Evolutionary conservation across 495 filamentous ascomycete species (phyloP), one percentile per base, ranked within the genome.

Genomic region (Penicillium paradoxum): DNA sequence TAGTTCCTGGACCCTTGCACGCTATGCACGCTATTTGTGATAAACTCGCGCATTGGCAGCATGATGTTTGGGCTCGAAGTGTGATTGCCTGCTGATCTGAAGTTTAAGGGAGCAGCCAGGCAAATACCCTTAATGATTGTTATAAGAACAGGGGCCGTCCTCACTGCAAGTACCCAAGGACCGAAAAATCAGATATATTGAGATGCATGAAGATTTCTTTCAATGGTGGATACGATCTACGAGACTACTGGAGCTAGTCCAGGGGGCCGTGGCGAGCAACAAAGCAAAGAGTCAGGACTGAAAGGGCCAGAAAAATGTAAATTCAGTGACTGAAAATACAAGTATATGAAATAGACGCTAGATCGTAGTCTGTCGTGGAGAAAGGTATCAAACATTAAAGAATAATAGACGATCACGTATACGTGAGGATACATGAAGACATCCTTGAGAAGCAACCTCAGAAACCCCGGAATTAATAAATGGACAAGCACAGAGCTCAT

Each of bases 371-470:
- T 58, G 61, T 64, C 61, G 58, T 64, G 52, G 51, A 61, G 55
- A 64, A 63, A 61, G 58, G 58, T 61, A 60, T 60, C 58, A 58
- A 60, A 51, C 58, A 60, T 60, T 60, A 60, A 57, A 40, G 14
- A 48, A 54, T 49, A 54, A 40, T 54, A 54, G 49, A 52, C 56
- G 57, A 46, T 37, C 55, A 56, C 53, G 46, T 36, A 55, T 57
- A 58, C 48, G 45, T 44, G 22, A 30, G n/a, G 39, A 48, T 58
- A 58, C 51, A 56, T 51, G 52, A 34, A 30, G 34, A 41, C 53
- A 52, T 59, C 56, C 48, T 46, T 44, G 39, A 44, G 45, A 58
- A 45, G 18, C 10, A 59, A 41, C 41, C 37, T 51, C 52, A 25
- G 18, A 39, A 45, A 54, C 38, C 39, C 55, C 55, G 27, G 41